These are phyloP conservation scores for Albophoma yamanashiensis DNA, from an alignment of 2,329 filamentous ascomycete species.

Conservation along the genomic window DNA sequence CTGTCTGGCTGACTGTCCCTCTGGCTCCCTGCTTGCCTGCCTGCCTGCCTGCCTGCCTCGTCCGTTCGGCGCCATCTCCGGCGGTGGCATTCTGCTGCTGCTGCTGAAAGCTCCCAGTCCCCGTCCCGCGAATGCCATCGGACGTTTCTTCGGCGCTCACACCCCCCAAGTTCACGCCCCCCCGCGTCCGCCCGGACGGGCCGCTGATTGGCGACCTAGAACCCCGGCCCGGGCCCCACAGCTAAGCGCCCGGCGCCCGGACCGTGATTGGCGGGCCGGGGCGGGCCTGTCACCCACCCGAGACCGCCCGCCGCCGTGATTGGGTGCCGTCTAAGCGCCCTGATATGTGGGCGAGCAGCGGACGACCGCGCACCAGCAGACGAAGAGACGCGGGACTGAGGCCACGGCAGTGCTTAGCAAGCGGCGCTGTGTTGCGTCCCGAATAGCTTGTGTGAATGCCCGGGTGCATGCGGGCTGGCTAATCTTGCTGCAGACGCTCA, in stretches of 20 bases:
- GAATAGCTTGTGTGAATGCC: not conserved
- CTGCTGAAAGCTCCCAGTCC: not conserved
- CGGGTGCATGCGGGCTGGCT: not conserved
- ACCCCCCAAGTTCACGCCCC: not conserved
- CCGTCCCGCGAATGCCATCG: not conserved
- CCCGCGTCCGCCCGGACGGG: not conserved
- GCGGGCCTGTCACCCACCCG: conserved; percentile 20
- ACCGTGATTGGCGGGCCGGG: conserved; percentile 16
- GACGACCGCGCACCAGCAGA: not conserved
- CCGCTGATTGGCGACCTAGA: conserved; percentile 5
- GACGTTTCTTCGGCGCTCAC: not conserved
- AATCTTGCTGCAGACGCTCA: not conserved
- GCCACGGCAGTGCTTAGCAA: not conserved
- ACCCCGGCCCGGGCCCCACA: conserved; percentile 13
- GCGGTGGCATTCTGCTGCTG: not conserved
- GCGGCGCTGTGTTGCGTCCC: too few relatives aligned
- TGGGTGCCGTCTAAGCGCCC: conserved; percentile 23
- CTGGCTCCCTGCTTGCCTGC: not conserved
- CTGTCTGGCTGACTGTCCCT: not conserved
- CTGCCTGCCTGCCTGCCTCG: not conserved
- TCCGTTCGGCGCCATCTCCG: not conserved
- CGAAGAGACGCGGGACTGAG: not conserved
- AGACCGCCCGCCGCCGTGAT: conserved; percentile 15
- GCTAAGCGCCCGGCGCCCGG: conserved; percentile 22
- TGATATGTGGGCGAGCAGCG: conserved; percentile 10